A percentile compares a stretch with the other conserved stretches of the same genome.
These are phyloP conservation scores for Mycena maculata DNA, from an alignment of 768 basidiomycete genomes.

Conservation along the genomic window DNA sequence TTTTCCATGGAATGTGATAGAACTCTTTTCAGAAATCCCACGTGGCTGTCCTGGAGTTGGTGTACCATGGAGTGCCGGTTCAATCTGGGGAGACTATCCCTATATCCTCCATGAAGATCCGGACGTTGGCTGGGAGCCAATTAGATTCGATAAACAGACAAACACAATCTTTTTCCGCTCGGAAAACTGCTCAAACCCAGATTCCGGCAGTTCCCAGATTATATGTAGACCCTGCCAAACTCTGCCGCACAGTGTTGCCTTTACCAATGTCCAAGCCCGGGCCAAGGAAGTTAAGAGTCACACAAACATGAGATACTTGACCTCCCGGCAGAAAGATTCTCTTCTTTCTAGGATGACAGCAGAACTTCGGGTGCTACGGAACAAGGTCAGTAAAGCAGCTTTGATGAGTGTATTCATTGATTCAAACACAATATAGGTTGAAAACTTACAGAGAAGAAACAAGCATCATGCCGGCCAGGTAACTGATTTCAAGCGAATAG, in stretches of 20 bases:
- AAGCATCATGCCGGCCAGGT: conserved; percentile 4
- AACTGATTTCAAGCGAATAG: conserved; percentile 28
- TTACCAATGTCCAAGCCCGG: conserved; percentile 17
- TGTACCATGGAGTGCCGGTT: conserved; percentile 9
- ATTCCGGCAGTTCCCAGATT: background rate
- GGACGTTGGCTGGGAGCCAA: conserved; percentile 19
- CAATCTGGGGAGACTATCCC: conserved; percentile 17
- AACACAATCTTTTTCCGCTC: conserved; percentile 16
- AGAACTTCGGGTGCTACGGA: background rate
- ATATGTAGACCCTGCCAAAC: conserved; percentile 1
- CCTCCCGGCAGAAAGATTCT: conserved; percentile 16
- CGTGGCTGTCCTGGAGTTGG: conserved; percentile 16
- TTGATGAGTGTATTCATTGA: background rate
- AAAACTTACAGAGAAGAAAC: conserved; percentile 14
- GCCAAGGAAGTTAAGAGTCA: conserved; percentile 17
- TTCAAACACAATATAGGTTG: conserved; percentile 4
- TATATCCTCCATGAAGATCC: conserved; percentile 22
- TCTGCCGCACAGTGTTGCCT: conserved; percentile 12
- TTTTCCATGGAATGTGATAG: background rate
- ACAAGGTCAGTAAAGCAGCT: background rate
- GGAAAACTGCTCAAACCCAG: conserved; percentile 1
- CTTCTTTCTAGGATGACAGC: conserved; percentile 11
- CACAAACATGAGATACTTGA: conserved; percentile 13
- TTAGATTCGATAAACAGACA: conserved; percentile 8
- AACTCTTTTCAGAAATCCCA: background rate